These are phyloP conservation scores for Stephanodiscus triporus DNA, from an alignment of 108 stramenopile species.

Conservation along the genomic window DNA sequence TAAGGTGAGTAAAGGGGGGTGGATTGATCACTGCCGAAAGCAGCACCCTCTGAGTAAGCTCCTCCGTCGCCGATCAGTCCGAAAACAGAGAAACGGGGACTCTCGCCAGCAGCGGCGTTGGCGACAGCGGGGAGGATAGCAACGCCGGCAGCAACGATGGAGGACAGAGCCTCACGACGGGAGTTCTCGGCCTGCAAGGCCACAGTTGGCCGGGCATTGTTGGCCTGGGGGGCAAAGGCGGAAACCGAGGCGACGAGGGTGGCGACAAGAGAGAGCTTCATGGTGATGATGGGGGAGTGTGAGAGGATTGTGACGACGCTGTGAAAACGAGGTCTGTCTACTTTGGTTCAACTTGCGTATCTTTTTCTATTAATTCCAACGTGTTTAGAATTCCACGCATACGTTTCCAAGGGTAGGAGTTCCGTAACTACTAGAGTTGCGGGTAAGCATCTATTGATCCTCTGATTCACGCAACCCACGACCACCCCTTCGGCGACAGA, in stretches of 20 bases:
- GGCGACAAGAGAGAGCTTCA: slow-evolving; percentile 85
- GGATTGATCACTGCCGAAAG: slow-evolving; percentile 84
- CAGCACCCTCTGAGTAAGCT: slow-evolving; percentile 87
- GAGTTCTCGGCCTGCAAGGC: slow-evolving; percentile 51
- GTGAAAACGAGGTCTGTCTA: slow-evolving; percentile 2
- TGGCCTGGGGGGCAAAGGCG: slow-evolving; percentile 64
- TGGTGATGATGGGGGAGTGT: no score
- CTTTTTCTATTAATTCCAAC: background rate
- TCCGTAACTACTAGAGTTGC: no score
- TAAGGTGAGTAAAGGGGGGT: slow-evolving; percentile 75
- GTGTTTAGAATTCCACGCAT: no score
- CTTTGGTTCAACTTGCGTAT: slow-evolving; percentile 14
- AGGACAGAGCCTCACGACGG: slow-evolving; percentile 75
- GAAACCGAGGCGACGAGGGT: slow-evolving; percentile 75
- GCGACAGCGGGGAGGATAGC: slow-evolving; percentile 79
- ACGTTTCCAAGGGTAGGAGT: no score
- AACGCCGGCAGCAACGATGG: slow-evolving; percentile 78
- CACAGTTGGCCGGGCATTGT: slow-evolving; percentile 38
- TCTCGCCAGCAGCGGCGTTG: slow-evolving; percentile 86
- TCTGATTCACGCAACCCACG: no score
- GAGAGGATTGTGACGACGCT: no score
- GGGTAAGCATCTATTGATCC: no score
- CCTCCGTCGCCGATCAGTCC: slow-evolving; percentile 85
- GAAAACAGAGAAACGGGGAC: slow-evolving; percentile 91
- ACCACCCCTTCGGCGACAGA: no score